Conservation (phyloP, 768 basidiomycete species). For the Suillus decipiens region DNA sequence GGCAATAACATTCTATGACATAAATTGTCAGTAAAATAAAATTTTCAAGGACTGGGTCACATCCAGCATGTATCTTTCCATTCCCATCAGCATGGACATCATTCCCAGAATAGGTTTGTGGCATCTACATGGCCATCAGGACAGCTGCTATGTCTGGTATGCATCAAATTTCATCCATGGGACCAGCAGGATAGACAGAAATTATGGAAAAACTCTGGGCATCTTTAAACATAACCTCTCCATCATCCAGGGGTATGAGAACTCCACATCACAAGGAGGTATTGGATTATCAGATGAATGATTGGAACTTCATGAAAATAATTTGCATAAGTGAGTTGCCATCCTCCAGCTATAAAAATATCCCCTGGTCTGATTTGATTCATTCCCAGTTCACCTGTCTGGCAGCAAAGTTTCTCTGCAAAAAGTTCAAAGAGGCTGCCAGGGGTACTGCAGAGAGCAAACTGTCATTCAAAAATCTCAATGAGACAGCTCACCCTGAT, state of each 20-base stretch:
- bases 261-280: slow-evolving; percentile 14
- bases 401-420: too few species aligned
- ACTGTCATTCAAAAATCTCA: too few species aligned
- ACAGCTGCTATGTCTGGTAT: slow-evolving; percentile 10
- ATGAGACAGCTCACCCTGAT: too few species aligned
- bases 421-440: too few species aligned
- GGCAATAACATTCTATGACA: slow-evolving; percentile 28
- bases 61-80: not conserved
- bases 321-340: slow-evolving; percentile 18
- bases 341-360: too few species aligned
- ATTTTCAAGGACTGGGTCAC: slow-evolving; percentile 16
- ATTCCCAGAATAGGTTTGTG: slow-evolving; percentile 9
- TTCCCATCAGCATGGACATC: not conserved
- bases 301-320: slow-evolving; percentile 29
- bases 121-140: slow-evolving; percentile 11
- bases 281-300: slow-evolving; percentile 25
- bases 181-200: slow-evolving; percentile 2
- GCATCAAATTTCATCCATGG: too few species aligned
- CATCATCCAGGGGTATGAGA: slow-evolving; percentile 1
- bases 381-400: too few species aligned
- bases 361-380: too few species aligned
- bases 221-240: slow-evolving; percentile 6
- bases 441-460: too few species aligned
- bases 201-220: slow-evolving; percentile 13
- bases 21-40: slow-evolving; percentile 28